These are phyloP conservation scores for Trichomonascus vanleenenianus DNA, from an alignment of 805 yeast genomes.

Conservation along the genomic window DNA sequence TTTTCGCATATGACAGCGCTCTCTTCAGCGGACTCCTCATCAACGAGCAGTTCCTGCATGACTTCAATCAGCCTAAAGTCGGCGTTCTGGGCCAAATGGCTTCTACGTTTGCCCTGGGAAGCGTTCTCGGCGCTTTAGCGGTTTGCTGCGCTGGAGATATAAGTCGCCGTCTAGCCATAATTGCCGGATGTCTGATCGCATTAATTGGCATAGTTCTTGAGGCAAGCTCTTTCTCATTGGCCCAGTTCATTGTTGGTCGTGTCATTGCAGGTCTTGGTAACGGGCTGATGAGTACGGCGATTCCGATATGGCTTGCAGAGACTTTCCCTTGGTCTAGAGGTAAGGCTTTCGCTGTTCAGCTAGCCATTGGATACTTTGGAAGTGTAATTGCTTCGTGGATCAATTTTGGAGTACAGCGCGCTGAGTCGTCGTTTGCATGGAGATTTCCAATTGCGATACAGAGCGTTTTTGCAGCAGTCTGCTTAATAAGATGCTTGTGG, in stretches of 20 bases:
- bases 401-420: slow-evolving; percentile 60
- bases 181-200: slow-evolving; percentile 47
- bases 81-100: background rate
- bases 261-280: slow-evolving; percentile 66
- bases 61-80: too few species aligned
- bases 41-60: slow-evolving; percentile 27
- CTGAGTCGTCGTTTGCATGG: slow-evolving; percentile 43
- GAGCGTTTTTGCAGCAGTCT: slow-evolving; percentile 45
- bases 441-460: slow-evolving; percentile 71
- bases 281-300: slow-evolving; percentile 67
- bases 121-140: background rate
- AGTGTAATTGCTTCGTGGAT: slow-evolving; percentile 70
- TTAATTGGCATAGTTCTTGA: slow-evolving; percentile 56
- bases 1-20: slow-evolving; percentile 30
- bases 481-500: slow-evolving; percentile 41
- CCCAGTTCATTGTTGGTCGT: slow-evolving; percentile 66
- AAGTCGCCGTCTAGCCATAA: slow-evolving; percentile 58
- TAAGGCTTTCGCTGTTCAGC: slow-evolving; percentile 53
- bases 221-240: slow-evolving; percentile 46
- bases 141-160: slow-evolving; percentile 5
- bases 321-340: slow-evolving; percentile 61
- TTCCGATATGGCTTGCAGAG: slow-evolving; percentile 75
- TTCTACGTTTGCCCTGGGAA: background rate
- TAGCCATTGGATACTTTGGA: slow-evolving; percentile 58
- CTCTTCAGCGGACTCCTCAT: slow-evolving; percentile 29